These are phyloP conservation scores for Xerocomellus chrysenteron DNA, from an alignment of 768 basidiomycete genomes.

Conservation along the genomic window DNA sequence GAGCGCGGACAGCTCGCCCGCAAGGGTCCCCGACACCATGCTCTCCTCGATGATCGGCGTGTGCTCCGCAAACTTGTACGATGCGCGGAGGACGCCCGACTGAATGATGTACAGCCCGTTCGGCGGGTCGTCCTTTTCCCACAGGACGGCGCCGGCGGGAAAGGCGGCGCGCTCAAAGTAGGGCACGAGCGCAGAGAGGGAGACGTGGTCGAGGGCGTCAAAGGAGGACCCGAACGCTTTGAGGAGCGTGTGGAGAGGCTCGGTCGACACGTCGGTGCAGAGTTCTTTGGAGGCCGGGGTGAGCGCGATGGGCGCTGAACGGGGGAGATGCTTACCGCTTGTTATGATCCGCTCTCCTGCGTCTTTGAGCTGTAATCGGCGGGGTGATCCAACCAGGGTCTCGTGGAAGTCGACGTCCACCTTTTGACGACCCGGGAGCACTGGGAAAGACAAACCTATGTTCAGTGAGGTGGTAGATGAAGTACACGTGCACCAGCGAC, in stretches of 20 bases:
- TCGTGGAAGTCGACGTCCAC: slow-evolving; percentile 46
- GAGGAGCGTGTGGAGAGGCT: slow-evolving; percentile 73
- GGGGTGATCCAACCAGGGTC: slow-evolving; percentile 56
- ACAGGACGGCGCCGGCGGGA: slow-evolving; percentile 61
- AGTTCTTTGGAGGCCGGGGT: slow-evolving; percentile 11
- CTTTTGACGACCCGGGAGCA: slow-evolving; percentile 58
- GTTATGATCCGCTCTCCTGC: slow-evolving; percentile 73
- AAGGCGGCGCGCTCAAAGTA: slow-evolving; percentile 70
- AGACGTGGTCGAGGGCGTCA: slow-evolving; percentile 51
- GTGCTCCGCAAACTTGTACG: slow-evolving; percentile 75
- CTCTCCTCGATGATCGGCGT: slow-evolving; percentile 74
- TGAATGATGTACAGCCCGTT: slow-evolving; percentile 91
- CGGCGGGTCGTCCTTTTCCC: slow-evolving; percentile 71
- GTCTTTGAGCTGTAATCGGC: slow-evolving; percentile 63
- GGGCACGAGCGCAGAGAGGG: slow-evolving; percentile 60
- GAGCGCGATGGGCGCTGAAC: neutral
- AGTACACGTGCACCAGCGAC: slow-evolving; percentile 26
- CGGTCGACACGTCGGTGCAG: slow-evolving; percentile 38
- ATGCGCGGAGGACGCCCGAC: slow-evolving; percentile 79
- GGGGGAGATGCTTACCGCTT: slow-evolving; percentile 41
- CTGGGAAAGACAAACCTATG: slow-evolving; percentile 24
- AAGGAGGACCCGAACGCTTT: slow-evolving; percentile 75
- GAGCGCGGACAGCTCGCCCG: slow-evolving; percentile 87
- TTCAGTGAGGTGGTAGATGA: neutral
- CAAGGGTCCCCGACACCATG: slow-evolving; percentile 91